Percentiles rank a stretch among this genome's conserved stretches.
These are phyloP conservation scores for Fusarium nisikadoi DNA, from an alignment of 2,329 filamentous ascomycete genomes.

Conservation along the genomic window DNA sequence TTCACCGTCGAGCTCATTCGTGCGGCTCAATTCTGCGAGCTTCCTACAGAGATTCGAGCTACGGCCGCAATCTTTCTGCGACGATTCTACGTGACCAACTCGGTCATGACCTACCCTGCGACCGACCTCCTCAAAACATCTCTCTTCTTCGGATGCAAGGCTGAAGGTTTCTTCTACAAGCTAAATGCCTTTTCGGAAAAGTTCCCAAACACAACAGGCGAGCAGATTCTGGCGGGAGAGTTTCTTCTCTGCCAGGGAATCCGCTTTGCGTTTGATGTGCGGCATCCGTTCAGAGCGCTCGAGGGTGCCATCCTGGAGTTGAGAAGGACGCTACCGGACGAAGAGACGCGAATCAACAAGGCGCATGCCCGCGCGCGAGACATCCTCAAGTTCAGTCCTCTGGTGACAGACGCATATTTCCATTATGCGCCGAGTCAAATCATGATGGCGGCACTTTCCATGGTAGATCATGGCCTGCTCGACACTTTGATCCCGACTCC, in stretches of 20 bases:
- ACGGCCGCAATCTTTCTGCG: conserved; percentile 91
- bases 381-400: conserved; percentile 79
- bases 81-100: conserved; percentile 96
- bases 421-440: conserved; percentile 95
- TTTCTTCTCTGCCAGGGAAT: conserved; percentile 93
- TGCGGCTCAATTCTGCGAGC: conserved; percentile 64
- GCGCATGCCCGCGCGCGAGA: conserved; percentile 80
- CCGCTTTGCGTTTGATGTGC: conserved; percentile 92
- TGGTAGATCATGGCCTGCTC: conserved; percentile 75
- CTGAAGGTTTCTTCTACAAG: conserved; percentile 83
- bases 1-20: conserved; percentile 72
- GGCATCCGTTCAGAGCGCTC: conserved; percentile 87
- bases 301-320: conserved; percentile 90
- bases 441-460: conserved; percentile 81
- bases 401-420: conserved; percentile 96
- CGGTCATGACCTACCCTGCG: conserved; percentile 94
- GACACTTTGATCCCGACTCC: conserved; percentile 59
- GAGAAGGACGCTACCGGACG: conserved; percentile 71
- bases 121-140: conserved; percentile 89
- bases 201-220: conserved; percentile 76
- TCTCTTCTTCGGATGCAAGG: conserved; percentile 93
- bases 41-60: conserved; percentile 61
- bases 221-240: conserved; percentile 89
- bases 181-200: conserved; percentile 72
- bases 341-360: conserved; percentile 61